Evolutionary conservation across 805 yeast species (phyloP), one percentile per base, ranked within the genome.

Genomic region (Cyberlindnera maritima): DNA sequence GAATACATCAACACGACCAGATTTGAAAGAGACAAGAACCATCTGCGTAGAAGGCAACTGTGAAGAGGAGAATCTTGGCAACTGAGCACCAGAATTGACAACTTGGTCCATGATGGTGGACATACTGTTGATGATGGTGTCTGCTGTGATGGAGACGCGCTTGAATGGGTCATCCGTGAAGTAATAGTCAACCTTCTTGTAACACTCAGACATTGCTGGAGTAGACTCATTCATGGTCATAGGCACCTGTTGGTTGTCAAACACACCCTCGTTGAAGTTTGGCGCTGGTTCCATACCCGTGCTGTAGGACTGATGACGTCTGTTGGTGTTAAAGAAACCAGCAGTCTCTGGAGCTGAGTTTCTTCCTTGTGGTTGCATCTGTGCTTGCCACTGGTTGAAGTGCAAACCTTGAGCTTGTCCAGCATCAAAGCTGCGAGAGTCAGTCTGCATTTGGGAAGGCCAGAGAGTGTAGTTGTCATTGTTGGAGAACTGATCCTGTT

Each of bases 1-100:
- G 58, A 85, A 88, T 9, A 88, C 88, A 64, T 89, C 96, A 46
- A 83, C 67, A 36, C 97, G 72, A 9, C 89, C 88, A 25, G 84
- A 80, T 63, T 90, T 89, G 69, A 89, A 89, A 46, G 83, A 81
- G 36, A 88, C 86, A 38, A 85, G 66, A 31, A 81, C 77, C 46
- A 87, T 70, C 49, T 68, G 69, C 10, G 60, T 54, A 3, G 57
- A 51, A 23, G 64, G 58, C 25, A 60, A 43, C 35, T 56, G 57
- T 1, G 60, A 37, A 15, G 49, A 48, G 21, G 56, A 50, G 44
- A 54, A 54, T 21, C 57, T 44, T 32, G 63, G 63, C 4, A 59
- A 37, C 29, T 52, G 59, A 9, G 54, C 54, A 18, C 57, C 57
- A 10, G 48, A 33, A 26, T 48, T 36, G 20, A 49, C 43, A 44